phyloP scores from a whole-genome alignment of 2,329 filamentous ascomycete genomes.

The Epichloe hybrida region DNA sequence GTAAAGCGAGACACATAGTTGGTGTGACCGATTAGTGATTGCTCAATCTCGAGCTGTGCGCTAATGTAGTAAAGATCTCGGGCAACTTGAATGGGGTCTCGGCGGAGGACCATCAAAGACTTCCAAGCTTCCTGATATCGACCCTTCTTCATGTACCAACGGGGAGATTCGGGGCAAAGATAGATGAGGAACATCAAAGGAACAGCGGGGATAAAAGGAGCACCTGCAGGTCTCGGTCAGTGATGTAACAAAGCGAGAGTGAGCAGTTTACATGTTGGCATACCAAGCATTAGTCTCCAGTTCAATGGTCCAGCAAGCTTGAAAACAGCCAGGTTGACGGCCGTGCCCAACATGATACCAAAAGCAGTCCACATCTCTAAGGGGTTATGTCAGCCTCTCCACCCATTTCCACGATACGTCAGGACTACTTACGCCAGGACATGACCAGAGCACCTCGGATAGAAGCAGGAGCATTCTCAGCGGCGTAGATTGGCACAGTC shows the following conservation, averaged over 20 bases:
- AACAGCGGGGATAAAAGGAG: conserved; percentile 46
- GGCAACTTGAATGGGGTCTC: conserved; percentile 40
- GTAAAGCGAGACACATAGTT: conserved; percentile 34
- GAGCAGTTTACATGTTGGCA: not conserved
- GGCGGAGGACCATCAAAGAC: conserved; percentile 36
- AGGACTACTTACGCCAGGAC: conserved; percentile 44
- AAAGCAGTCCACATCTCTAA: conserved; percentile 52
- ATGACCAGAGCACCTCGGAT: conserved; percentile 67
- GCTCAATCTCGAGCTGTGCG: conserved; percentile 28
- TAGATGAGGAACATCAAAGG: conserved; percentile 41
- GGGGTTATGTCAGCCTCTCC: not conserved
- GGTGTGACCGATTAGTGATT: conserved; percentile 23
- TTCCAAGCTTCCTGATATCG: conserved; percentile 46
- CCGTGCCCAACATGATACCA: conserved; percentile 31
- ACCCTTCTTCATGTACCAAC: conserved; percentile 53
- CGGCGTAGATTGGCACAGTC: conserved; percentile 59
- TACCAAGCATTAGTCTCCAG: conserved; percentile 34
- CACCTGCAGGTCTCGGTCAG: conserved; percentile 14
- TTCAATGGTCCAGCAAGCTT: conserved; percentile 13
- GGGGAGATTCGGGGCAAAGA: conserved; percentile 50
- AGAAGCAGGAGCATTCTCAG: conserved; percentile 54
- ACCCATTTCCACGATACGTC: not conserved
- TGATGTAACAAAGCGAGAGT: too few species aligned
- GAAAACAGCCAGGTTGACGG: conserved; percentile 20
- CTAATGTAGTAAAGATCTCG: conserved; percentile 45